Percentiles rank a stretch among this genome's conserved stretches.
Evolutionary conservation across 306 rosid species (phyloP).

Genomic region (Arachis hypogaea): DNA sequence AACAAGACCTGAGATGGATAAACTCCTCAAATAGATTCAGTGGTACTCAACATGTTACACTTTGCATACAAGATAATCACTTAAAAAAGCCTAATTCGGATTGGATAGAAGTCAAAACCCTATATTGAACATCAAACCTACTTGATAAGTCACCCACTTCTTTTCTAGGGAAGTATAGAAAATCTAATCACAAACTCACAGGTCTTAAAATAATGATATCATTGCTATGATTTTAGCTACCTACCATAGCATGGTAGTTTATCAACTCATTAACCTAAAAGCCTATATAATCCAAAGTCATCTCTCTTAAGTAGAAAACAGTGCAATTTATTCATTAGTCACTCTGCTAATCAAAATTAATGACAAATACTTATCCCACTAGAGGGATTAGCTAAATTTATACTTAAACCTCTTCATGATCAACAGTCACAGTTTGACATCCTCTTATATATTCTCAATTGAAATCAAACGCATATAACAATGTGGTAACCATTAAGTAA

Average conservation of each 20-base stretch:
- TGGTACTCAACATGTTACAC: background rate
- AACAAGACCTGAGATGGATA: background rate
- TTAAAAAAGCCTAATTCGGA: background rate
- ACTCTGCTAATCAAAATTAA: background rate
- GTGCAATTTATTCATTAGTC: background rate
- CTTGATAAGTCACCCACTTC: conserved; percentile 10
- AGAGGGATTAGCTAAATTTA: no score
- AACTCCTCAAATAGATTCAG: background rate
- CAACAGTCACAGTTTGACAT: background rate
- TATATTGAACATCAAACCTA: background rate
- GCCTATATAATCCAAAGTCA: background rate
- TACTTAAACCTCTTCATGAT: background rate
- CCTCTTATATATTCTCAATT: conserved; percentile 7
- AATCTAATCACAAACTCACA: background rate
- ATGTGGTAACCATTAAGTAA: background rate
- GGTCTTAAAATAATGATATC: conserved; percentile 12
- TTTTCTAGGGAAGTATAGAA: background rate
- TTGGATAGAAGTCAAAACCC: background rate
- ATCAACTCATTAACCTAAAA: background rate
- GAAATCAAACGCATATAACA: conserved; percentile 10
- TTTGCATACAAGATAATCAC: background rate
- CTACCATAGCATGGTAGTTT: background rate
- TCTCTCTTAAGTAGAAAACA: background rate
- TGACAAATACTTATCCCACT: no score
- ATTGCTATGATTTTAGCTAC: background rate